Evolutionary conservation across 2,329 filamentous ascomycete genomes (phyloP), one percentile per base, ranked within the genome.

Genomic region (Lachnellula cervina): DNA sequence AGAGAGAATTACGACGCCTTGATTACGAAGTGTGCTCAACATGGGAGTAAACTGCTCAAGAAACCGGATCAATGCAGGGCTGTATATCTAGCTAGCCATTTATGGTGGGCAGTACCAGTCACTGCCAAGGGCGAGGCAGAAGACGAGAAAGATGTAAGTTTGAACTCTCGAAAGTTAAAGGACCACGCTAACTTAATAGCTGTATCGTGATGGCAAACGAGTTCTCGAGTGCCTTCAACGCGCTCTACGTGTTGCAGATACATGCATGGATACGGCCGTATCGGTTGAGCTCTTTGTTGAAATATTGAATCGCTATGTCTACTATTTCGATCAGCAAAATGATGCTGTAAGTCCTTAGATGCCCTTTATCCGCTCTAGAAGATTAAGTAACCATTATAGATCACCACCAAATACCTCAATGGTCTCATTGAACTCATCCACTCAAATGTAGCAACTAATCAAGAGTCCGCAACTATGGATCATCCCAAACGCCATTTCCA

Each of bases 251-350:
- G 95, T 99, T 28, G 95, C 94, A 2, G 94, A 99, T 73, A 95
- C 94, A 6, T 99, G 94, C 76, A 99, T 99, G 94, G 95, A 99
- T 73, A 94, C 92, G 7, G 90, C 91, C 6, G 91, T 97, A 4
- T 97, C 91, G 2, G 94, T 99, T 47, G 95, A 99, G 74, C 81
- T 99, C 49, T 99, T 99, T 73, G 93, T 99, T 55, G 94, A 99
- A 75, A 99, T 99, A 61, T 77, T 99, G 54, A 97, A 99, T 72
- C 86, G 94, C 72, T 99, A 99, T 71, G 92, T 97, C 52, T 99
- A 99, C 73, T 99, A 97, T 77, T 99, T 97, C 76, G 94, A 99
- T 73, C 93, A 99, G 72, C 90, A 96, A 70, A 99, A 99, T 73
- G 94, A 99, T 75, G 92, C 92, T 63, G 94, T 83, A 72, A 74